These are phyloP conservation scores for Chaetothyriales sp. DNA, from an alignment of 2,329 filamentous ascomycete genomes.

Conservation along the genomic window DNA sequence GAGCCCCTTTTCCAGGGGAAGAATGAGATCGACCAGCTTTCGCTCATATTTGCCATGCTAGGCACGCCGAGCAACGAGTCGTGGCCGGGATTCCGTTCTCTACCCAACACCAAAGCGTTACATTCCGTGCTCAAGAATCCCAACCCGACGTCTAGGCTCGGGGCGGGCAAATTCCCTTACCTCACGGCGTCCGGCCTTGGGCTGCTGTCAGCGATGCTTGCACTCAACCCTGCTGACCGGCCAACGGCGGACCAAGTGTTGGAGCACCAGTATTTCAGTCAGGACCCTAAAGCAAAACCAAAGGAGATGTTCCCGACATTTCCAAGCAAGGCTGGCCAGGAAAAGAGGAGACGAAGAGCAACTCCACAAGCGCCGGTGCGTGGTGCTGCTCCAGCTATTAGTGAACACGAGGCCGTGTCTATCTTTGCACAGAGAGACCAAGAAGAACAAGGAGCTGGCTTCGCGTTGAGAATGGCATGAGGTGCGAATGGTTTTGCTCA, in stretches of 20 bases:
- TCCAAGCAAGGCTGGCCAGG: conserved; percentile 84
- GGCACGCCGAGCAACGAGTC: conserved; percentile 67
- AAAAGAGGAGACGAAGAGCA: conserved; percentile 55
- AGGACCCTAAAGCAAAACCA: conserved; percentile 79
- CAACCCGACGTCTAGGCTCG: conserved; percentile 17
- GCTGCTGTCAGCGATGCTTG: conserved; percentile 55
- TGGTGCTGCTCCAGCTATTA: conserved; percentile 47
- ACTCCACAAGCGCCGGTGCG: conserved; percentile 73
- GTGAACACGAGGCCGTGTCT: conserved; percentile 47
- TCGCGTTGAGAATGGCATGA: conserved; percentile 47
- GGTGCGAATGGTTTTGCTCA: not conserved
- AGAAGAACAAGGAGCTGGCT: conserved; percentile 34
- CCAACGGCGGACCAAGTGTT: conserved; percentile 62
- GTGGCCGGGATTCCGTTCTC: conserved; percentile 74
- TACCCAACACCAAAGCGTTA: conserved; percentile 73
- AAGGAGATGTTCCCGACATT: conserved; percentile 94
- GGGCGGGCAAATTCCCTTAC: conserved; percentile 55
- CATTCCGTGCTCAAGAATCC: conserved; percentile 35
- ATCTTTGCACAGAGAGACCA: conserved; percentile 39
- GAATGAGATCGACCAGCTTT: conserved; percentile 84
- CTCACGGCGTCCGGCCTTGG: conserved; percentile 59
- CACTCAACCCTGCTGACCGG: conserved; percentile 56
- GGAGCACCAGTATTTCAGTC: conserved; percentile 66
- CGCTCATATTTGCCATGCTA: conserved; percentile 76
- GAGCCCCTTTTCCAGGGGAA: conserved; percentile 72